These are phyloP conservation scores for Candida oleophila DNA, from an alignment of 805 yeast genomes.

Conservation along the genomic window DNA sequence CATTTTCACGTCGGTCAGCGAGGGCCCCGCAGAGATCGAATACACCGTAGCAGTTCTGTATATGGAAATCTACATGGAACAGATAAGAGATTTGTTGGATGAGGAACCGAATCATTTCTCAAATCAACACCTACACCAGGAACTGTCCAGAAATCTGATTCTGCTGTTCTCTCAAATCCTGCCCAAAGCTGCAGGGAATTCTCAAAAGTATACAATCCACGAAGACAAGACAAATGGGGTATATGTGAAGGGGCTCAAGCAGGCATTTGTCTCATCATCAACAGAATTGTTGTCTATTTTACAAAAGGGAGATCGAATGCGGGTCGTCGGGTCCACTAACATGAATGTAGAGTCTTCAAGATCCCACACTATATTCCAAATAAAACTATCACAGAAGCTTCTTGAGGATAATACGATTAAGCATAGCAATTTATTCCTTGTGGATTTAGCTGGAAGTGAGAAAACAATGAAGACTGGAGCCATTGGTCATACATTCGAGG, in stretches of 20 bases:
- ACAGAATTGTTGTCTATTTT: slow-evolving; percentile 59
- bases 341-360: slow-evolving; percentile 76
- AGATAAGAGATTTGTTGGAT: slow-evolving; percentile 66
- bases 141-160: not conserved
- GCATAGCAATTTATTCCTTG: slow-evolving; percentile 65
- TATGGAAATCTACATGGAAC: slow-evolving; percentile 82
- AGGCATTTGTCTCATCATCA: slow-evolving; percentile 56
- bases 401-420: slow-evolving; percentile 54
- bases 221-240: slow-evolving; percentile 66
- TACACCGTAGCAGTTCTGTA: slow-evolving; percentile 68
- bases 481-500: slow-evolving; percentile 67
- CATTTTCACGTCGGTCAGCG: slow-evolving; percentile 55
- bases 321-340: slow-evolving; percentile 61
- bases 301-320: slow-evolving; percentile 53
- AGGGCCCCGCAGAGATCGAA: slow-evolving; percentile 51
- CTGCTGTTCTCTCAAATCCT: not conserved
- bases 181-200: slow-evolving; percentile 4
- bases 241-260: slow-evolving; percentile 68
- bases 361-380: slow-evolving; percentile 76
- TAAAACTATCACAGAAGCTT: slow-evolving; percentile 63
- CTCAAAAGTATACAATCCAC: slow-evolving; percentile 48
- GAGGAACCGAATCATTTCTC: slow-evolving; percentile 7
- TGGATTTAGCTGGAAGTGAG: slow-evolving; percentile 88
- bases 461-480: slow-evolving; percentile 78
- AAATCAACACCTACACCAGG: not conserved